phyloP scores from a whole-genome alignment of 345 rosid species.

The Cardiospermum halicacabum region DNA sequence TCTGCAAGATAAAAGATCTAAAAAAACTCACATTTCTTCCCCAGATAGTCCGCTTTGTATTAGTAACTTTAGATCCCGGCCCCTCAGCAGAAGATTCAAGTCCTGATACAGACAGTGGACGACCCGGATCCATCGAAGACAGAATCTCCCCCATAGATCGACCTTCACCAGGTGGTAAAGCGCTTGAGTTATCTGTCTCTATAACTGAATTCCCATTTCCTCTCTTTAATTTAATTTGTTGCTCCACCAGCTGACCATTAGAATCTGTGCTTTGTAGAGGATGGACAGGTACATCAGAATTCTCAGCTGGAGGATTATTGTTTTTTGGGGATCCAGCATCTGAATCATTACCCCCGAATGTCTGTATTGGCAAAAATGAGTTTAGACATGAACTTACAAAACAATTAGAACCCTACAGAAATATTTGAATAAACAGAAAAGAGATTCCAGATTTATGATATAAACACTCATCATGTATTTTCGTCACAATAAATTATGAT shows the following conservation, averaged over 20 bases:
- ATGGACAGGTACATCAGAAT: slow-evolving; percentile 37
- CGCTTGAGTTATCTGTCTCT: slow-evolving; percentile 41
- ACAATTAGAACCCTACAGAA: slow-evolving; percentile 3
- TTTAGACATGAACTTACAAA: slow-evolving; percentile 3
- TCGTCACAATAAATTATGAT: background rate
- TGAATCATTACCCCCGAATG: slow-evolving; percentile 80
- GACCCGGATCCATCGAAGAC: slow-evolving; percentile 54
- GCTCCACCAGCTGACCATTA: slow-evolving; percentile 42
- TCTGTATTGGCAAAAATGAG: slow-evolving; percentile 42
- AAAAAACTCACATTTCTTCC: slow-evolving; percentile 76
- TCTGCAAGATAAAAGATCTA: slow-evolving; percentile 6
- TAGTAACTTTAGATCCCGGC: slow-evolving; percentile 50
- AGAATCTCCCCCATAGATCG: slow-evolving; percentile 71
- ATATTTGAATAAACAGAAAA: background rate
- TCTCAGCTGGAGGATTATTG: slow-evolving; percentile 37
- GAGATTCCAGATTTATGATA: background rate
- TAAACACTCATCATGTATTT: too few relatives aligned
- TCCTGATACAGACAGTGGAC: slow-evolving; percentile 45
- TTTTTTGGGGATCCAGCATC: slow-evolving; percentile 67
- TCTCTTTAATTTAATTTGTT: slow-evolving; percentile 45
- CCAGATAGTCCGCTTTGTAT: slow-evolving; percentile 74
- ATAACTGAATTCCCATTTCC: slow-evolving; percentile 46
- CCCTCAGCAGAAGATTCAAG: slow-evolving; percentile 61
- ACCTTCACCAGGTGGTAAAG: slow-evolving; percentile 52
- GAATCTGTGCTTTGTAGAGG: slow-evolving; percentile 38